Evolutionary conservation across 2,329 filamentous ascomycete genomes (phyloP).

Genomic region (Aspergillus jensenii): DNA sequence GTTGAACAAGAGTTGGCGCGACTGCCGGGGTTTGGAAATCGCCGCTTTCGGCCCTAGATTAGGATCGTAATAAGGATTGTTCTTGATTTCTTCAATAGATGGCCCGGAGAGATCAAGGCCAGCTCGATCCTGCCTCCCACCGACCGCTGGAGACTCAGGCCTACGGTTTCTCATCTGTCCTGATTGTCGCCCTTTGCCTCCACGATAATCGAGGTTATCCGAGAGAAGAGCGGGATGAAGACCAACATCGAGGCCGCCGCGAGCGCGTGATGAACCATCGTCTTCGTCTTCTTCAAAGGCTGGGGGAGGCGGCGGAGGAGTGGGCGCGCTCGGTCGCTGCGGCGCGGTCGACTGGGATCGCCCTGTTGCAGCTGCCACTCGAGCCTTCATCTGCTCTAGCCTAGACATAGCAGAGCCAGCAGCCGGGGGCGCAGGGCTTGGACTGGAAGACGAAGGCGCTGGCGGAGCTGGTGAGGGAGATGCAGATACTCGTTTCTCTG

Average conservation of each 20-base stretch:
- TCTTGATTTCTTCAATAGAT: slow-evolving; percentile 57
- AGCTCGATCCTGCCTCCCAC: slow-evolving; percentile 44
- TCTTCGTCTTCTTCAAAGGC: slow-evolving; percentile 54
- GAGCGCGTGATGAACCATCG: slow-evolving; percentile 49
- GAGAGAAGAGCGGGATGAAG: slow-evolving; percentile 72
- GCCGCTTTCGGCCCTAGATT: slow-evolving; percentile 61
- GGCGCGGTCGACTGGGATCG: slow-evolving; percentile 44
- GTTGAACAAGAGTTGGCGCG: slow-evolving; percentile 83
- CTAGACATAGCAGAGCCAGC: slow-evolving; percentile 55
- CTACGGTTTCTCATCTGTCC: slow-evolving; percentile 55
- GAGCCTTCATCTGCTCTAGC: slow-evolving; percentile 76
- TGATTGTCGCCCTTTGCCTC: slow-evolving; percentile 41
- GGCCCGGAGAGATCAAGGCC: slow-evolving; percentile 59
- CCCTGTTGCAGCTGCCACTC: slow-evolving; percentile 72
- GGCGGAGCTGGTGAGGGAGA: slow-evolving; percentile 21
- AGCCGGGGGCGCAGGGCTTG: slow-evolving; percentile 34
- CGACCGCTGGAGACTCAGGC: slow-evolving; percentile 42
- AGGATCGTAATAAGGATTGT: slow-evolving; percentile 83
- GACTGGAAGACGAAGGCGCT: slow-evolving; percentile 33
- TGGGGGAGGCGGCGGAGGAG: slow-evolving; percentile 39
- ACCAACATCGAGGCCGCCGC: slow-evolving; percentile 71
- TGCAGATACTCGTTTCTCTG: slow-evolving; percentile 31
- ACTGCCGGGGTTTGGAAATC: slow-evolving; percentile 62
- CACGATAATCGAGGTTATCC: slow-evolving; percentile 48
- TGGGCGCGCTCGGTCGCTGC: slow-evolving; percentile 42